These are phyloP conservation scores for Hypoxylon lienhwacheense DNA, from an alignment of 495 filamentous ascomycete species.

Conservation along the genomic window DNA sequence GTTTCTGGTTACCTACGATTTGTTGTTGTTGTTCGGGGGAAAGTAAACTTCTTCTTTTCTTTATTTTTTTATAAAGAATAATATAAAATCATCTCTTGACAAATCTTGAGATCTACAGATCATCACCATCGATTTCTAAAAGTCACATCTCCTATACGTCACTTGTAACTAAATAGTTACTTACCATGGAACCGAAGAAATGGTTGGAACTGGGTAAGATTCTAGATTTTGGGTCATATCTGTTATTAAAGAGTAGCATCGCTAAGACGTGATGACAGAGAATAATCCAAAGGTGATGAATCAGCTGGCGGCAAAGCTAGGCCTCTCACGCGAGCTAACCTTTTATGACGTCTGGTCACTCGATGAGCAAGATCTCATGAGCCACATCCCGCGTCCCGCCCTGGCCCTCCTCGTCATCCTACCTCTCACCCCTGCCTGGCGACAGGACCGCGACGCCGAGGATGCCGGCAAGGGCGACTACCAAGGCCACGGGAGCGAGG, in stretches of 20 bases:
- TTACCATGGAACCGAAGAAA: neutral
- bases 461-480: slow-evolving; percentile 47
- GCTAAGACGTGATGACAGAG: slow-evolving; percentile 29
- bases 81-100: neutral
- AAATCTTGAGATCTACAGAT: neutral
- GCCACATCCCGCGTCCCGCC: slow-evolving; percentile 72
- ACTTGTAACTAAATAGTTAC: no score
- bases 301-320: slow-evolving; percentile 69
- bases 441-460: slow-evolving; percentile 59
- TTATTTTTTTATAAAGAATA: neutral
- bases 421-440: slow-evolving; percentile 65
- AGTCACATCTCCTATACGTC: no score
- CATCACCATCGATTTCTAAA: neutral
- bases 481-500: slow-evolving; percentile 38
- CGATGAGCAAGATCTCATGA: slow-evolving; percentile 68
- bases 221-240: no score
- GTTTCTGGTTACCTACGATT: no score
- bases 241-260: no score
- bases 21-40: no score
- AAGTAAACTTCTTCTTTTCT: no score
- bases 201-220: neutral
- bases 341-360: slow-evolving; percentile 85
- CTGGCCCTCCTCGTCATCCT: slow-evolving; percentile 78
- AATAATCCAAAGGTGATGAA: slow-evolving; percentile 78
- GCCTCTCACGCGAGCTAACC: slow-evolving; percentile 62